Conservation (phyloP, 371 early-diverging fungal genomes). For the Rhizopus microsporus region DNA sequence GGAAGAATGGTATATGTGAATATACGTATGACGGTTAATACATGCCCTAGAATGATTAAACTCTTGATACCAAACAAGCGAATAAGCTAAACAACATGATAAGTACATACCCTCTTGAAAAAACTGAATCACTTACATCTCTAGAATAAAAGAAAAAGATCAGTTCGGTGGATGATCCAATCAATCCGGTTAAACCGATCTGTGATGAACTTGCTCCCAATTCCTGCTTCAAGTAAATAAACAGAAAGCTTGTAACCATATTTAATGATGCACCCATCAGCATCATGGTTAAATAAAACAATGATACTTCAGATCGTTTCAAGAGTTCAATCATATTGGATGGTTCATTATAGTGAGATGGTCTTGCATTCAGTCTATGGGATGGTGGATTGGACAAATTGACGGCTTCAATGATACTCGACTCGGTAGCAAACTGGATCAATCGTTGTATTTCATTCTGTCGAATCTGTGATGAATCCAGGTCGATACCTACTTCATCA, state of each 20-base stretch:
- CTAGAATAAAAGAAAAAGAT: conserved; percentile 53
- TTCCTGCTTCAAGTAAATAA: conserved; percentile 50
- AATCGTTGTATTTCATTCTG: conserved; percentile 53
- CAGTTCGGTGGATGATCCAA: conserved; percentile 50
- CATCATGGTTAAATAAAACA: conserved; percentile 56
- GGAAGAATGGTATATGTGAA: conserved; percentile 54
- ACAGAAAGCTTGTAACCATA: conserved; percentile 52
- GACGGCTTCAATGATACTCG: conserved; percentile 57
- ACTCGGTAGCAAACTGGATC: conserved; percentile 55
- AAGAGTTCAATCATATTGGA: conserved; percentile 44
- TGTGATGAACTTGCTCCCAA: conserved; percentile 49
- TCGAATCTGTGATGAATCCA: conserved; percentile 32
- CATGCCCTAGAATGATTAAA: conserved; percentile 49
- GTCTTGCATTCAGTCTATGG: conserved; percentile 27
- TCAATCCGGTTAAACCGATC: conserved; percentile 50
- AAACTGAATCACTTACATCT: conserved; percentile 37
- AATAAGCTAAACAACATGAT: conserved; percentile 35
- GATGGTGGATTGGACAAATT: conserved; percentile 51
- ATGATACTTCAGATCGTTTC: conserved; percentile 36
- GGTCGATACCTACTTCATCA: conserved; percentile 33
- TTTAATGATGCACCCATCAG: conserved; percentile 56
- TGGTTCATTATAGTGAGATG: conserved; percentile 22
- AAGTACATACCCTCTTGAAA: not conserved
- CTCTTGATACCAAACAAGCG: conserved; percentile 50
- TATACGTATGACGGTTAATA: conserved; percentile 49